Evolutionary conservation across 1,139 yeast genomes (phyloP), one percentile per base, ranked within the genome.

Genomic region (Candida neerlandica): DNA sequence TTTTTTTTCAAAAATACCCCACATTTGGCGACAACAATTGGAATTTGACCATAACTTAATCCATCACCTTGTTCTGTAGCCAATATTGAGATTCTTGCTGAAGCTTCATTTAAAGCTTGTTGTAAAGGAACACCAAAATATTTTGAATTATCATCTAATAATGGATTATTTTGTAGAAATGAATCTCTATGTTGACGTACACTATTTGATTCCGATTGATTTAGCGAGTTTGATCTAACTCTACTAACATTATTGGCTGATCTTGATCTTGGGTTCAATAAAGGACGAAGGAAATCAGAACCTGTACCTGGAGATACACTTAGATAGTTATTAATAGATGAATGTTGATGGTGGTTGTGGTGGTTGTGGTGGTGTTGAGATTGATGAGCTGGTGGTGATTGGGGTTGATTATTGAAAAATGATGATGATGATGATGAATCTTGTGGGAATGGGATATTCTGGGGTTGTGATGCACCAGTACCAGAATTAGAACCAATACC

Each of bases 1-100:
- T 89, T 85, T 46, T 82, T 82, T 62, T 94, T 94, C 54, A 94
- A 70, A 63, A 71, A 92, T 1, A 89, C 85, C 1, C 98, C 97
- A 70, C 99, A 92, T 60, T 91, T 89, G 21, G 98, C 99, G 29
- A 94, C 96, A n/a, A 94, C 89, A 19, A 88, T 78, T 1, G 97
- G 97, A 33, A 90, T 86, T 52, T 80, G 75, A 15, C 96, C 97
- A 62, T 87, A 90, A 46, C 83, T 82, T 12, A 75, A 67, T 4
- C 54, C 55, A 33, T 48, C 44, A 6, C 50, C 37, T 33, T 53
- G 48, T 29, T 55, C 58, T 4, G 46, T 52, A 44, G 77, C 70
- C 58, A 86, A 75, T 10, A 88, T 82, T 19, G 86, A 81, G 48
- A 90, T 88, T 46, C 84, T 81, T 11, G 91, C 92, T 51, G 82